Base-by-base conservation (phyloP, 1,284 basidiomycete genomes). In the Malassezia arunalokei region DNA sequence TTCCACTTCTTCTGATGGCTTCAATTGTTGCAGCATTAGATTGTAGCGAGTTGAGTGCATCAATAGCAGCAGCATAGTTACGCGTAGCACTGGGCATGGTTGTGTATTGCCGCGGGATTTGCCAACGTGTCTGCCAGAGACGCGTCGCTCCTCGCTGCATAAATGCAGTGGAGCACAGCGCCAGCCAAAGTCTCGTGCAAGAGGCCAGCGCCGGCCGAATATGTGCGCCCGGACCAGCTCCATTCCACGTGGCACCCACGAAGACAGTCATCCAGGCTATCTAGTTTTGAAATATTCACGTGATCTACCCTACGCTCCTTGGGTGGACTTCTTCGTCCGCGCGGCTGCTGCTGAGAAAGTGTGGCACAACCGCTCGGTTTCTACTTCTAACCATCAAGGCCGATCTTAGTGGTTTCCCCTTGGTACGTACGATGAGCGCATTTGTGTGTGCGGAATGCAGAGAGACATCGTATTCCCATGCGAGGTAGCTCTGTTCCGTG, bases 21-120 rank as follows among this genome's bases (percentile, higher is more conserved):
- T 91, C 88, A 43, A 98, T 80, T 40, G 83, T 82, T 15, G 87
- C 87, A 29, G 89, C 88, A 79, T 98, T 99, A 38, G 84, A 86
- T 74, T 98, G 92, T 28, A 96, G 81, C 31, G 86, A 81, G 74
- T 99, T 99, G 55, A 99, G 80, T 51, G 81, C 78, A 51, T 84
- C 80, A 61, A 99, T 81, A 0, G 94, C 94, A 59, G 90, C 85
- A 62, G 79, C 56, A 52, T 76, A 76, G 9, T 17, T 44, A 5
- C 47, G 38, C 30, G 40, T 17, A 3, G 32, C n/a, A 11, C 39
- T 40, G 12, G 28, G 9, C 42, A 45, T 44, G 14, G 35, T 32
- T 7, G 29, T 27, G 17, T 47, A 47, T 15, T n/a, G 44, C 17
- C 39, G 39, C 14, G n/a, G 11, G 9, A 24, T 9, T 11, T 24